Base-by-base conservation (phyloP, 345 rosid genomes). In the Punica granatum region DNA sequence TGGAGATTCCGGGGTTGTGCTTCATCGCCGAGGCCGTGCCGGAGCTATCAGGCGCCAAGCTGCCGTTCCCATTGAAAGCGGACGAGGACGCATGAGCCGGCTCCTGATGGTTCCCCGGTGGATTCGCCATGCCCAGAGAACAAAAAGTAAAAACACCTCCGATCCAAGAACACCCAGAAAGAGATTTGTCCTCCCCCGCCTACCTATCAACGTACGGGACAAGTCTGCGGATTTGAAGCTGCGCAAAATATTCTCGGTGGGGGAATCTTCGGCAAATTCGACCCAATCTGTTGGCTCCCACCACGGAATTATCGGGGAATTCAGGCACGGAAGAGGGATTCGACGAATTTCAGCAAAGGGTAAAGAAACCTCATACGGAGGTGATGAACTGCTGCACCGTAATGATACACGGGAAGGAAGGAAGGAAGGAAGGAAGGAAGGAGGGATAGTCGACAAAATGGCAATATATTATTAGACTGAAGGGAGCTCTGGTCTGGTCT, bases 1-100 rank as follows among this genome's bases (percentile, higher is more conserved):
- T 34, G 43, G 89, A 81, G 69, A 87, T 80, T 28, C 86, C 89
- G 1, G 88, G 92, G 69, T 85, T 87, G 67, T 87, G 89, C 80
- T 72, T 78, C 82, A 85, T 75, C 14, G 78, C 86, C 3, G 66
- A 64, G 19, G 35, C 54, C 28, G 77, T 61, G 65, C 74, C 62
- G 6, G 69, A 51, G 60, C 65, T 65, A 68, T 44, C 72, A 7
- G 80, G 80, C 21, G 68, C 63, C 21, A 64, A 39, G 44, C 32
- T 68, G 9, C 71, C 71, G 37, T 68, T 68, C 51, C 80, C 80
- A 75, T 53, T 76, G 77, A 80, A 79, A 43, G 80, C 70, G 66
- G 81, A 77, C 10, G 79, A 70, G 10, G 77, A 61, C 36, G 77
- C 67, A 26, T 73, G 81, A 53, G 73, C 73, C 0, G 74, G 79